A percentile compares a stretch with the other conserved stretches of the same genome.
Conservation (phyloP, 2,329 filamentous ascomycete species). For the Ophiosphaerella korrae region DNA sequence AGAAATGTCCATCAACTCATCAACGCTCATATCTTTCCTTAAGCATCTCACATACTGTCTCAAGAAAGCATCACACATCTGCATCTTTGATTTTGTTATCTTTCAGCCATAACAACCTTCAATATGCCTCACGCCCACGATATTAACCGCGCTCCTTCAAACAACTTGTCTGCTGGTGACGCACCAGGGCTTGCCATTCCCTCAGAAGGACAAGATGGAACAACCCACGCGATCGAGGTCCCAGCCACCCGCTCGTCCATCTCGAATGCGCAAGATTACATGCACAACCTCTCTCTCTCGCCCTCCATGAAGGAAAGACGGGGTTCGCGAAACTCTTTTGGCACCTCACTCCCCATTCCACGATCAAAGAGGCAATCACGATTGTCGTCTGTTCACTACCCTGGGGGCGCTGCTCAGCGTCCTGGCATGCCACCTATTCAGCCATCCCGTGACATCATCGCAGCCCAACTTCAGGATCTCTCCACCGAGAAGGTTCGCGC, state of each 20-base stretch:
- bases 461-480: conserved; percentile 72
- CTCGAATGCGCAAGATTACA: conserved; percentile 70
- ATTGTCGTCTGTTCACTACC: conserved; percentile 65
- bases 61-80: neutral
- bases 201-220: conserved; percentile 41
- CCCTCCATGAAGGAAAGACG: conserved; percentile 71
- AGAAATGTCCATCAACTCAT: conserved; percentile 8
- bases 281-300: conserved; percentile 72
- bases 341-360: conserved; percentile 73
- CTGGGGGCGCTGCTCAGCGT: conserved; percentile 53
- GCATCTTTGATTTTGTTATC: conserved; percentile 6
- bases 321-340: conserved; percentile 76
- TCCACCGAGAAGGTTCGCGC: conserved; percentile 67
- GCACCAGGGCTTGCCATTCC: conserved; percentile 28
- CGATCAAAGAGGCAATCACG: conserved; percentile 71
- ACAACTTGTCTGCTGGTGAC: conserved; percentile 10
- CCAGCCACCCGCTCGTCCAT: conserved; percentile 71
- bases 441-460: conserved; percentile 69
- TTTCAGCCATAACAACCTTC: conserved; percentile 14
- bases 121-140: conserved; percentile 58
- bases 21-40: conserved; percentile 7
- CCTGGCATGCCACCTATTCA: conserved; percentile 65
- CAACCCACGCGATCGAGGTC: conserved; percentile 65
- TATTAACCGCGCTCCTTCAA: conserved; percentile 20
- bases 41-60: conserved; percentile 1